A percentile compares a stretch with the other conserved stretches of the same genome.
Evolutionary conservation across 768 basidiomycete genomes (phyloP).

Genomic region (Omphalotus guepiniiformis): DNA sequence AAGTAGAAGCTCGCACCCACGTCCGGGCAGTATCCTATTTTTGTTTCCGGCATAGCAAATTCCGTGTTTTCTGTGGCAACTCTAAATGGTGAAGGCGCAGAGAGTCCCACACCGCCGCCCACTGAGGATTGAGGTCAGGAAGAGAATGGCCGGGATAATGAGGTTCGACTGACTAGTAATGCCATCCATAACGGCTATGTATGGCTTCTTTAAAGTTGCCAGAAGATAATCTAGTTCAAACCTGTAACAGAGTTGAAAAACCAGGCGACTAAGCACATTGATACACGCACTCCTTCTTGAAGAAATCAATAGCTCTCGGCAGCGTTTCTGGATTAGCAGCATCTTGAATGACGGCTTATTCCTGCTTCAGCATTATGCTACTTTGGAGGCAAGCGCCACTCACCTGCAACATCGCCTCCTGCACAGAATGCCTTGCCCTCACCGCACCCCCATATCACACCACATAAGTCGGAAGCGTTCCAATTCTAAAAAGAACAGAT

Average conservation of each 20-base stretch:
- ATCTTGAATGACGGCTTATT: slow-evolving; percentile 52
- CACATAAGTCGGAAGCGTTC: slow-evolving; percentile 65
- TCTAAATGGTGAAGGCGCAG: slow-evolving; percentile 80
- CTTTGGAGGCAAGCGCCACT: slow-evolving; percentile 25
- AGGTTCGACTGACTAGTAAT: slow-evolving; percentile 67
- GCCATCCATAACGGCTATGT: slow-evolving; percentile 87
- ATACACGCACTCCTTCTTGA: slow-evolving; percentile 75
- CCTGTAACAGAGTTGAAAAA: slow-evolving; percentile 40
- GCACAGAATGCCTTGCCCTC: slow-evolving; percentile 82
- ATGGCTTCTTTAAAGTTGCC: slow-evolving; percentile 76
- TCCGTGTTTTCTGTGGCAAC: slow-evolving; percentile 90
- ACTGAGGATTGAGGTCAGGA: slow-evolving; percentile 41
- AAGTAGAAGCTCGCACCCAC: slow-evolving; percentile 92
- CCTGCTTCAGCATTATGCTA: slow-evolving; percentile 4
- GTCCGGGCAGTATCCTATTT: slow-evolving; percentile 87
- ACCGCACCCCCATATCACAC: slow-evolving; percentile 70
- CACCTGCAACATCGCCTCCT: slow-evolving; percentile 91
- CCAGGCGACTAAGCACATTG: too few species aligned
- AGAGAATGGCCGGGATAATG: slow-evolving; percentile 5
- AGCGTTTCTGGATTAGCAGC: slow-evolving; percentile 49
- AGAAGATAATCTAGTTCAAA: slow-evolving; percentile 78
- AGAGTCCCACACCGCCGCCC: slow-evolving; percentile 93
- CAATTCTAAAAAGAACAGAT: slow-evolving; percentile 78
- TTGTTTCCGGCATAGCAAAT: slow-evolving; percentile 97
- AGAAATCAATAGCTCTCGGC: slow-evolving; percentile 74